Evolutionary conservation across 2,329 filamentous ascomycete species (phyloP).

Genomic region (Microcyclospora pomicola): DNA sequence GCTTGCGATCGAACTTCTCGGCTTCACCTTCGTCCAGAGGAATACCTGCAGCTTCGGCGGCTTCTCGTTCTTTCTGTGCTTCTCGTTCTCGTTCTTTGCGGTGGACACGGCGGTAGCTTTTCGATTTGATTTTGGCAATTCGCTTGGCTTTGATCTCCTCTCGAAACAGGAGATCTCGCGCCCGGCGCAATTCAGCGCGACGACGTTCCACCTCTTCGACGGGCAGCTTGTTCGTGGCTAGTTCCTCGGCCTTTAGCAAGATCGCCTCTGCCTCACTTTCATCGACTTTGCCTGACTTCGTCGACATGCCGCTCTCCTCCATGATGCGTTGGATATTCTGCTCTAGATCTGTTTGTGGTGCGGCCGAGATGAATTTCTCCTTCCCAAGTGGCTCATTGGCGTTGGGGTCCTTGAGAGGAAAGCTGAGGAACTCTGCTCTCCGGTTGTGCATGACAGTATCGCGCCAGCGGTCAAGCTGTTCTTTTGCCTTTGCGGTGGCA

Average conservation of each 20-base stretch:
- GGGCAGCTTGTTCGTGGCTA: conserved; percentile 58
- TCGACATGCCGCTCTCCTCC: conserved; percentile 67
- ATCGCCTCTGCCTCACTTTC: conserved; percentile 39
- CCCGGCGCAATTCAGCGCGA: conserved; percentile 59
- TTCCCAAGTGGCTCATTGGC: conserved; percentile 46
- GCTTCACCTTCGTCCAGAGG: conserved; percentile 51
- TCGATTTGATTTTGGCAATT: conserved; percentile 98
- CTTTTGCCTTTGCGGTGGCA: conserved; percentile 81
- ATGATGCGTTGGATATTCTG: conserved; percentile 76
- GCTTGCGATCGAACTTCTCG: conserved; percentile 54
- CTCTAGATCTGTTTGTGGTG: conserved; percentile 69
- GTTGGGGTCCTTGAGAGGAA: conserved; percentile 60
- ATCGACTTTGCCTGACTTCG: conserved; percentile 33
- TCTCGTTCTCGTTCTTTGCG: conserved; percentile 57
- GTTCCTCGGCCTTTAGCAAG: conserved; percentile 53
- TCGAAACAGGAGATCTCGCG: conserved; percentile 72
- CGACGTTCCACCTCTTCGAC: conserved; percentile 60
- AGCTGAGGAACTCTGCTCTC: conserved; percentile 75
- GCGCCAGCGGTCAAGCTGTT: conserved; percentile 80
- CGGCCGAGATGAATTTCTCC: conserved; percentile 44
- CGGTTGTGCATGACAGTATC: conserved; percentile 93
- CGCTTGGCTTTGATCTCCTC: conserved; percentile 81
- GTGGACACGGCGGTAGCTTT: conserved; percentile 83
- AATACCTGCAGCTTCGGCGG: conserved; percentile 44
- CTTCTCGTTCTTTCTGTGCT: conserved; percentile 43